Conservation (phyloP, 441 rosid species). For the Codiaeum variegatum region DNA sequence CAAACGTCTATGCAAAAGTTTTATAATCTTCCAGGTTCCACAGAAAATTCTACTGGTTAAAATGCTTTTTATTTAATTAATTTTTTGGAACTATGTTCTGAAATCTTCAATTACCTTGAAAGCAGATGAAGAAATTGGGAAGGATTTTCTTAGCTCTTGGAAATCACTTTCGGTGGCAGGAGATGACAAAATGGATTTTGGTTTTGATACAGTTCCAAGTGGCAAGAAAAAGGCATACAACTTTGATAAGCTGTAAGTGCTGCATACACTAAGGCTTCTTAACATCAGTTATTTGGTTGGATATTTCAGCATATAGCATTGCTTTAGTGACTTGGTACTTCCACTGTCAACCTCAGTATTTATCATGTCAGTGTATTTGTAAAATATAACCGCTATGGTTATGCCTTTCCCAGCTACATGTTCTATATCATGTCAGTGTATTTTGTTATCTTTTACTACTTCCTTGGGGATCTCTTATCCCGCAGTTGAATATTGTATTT, state of each 20-base stretch:
- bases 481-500: not conserved
- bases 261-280: not conserved
- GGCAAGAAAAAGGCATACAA: constrained; percentile 55
- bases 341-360: not conserved
- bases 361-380: not conserved
- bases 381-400: not conserved
- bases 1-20: not conserved
- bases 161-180: constrained; percentile 56
- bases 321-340: not conserved
- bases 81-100: constrained; percentile 1
- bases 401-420: not conserved
- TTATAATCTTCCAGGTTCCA: not conserved
- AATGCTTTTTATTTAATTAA: not conserved
- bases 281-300: not conserved
- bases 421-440: no score
- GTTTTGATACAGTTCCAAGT: constrained; percentile 45
- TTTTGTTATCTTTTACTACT: no score
- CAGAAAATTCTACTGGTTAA: not conserved
- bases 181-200: constrained; percentile 69
- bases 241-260: constrained; percentile 67
- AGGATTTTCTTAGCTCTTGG: constrained; percentile 73
- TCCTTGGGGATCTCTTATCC: no score
- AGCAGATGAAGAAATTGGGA: constrained; percentile 74
- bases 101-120: constrained; percentile 19
- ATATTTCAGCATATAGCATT: not conserved